A percentile compares a stretch with the other conserved stretches of the same genome.
Conservation (phyloP, 2,329 filamentous ascomycete species). For the Microcyclospora tardicrescens region DNA sequence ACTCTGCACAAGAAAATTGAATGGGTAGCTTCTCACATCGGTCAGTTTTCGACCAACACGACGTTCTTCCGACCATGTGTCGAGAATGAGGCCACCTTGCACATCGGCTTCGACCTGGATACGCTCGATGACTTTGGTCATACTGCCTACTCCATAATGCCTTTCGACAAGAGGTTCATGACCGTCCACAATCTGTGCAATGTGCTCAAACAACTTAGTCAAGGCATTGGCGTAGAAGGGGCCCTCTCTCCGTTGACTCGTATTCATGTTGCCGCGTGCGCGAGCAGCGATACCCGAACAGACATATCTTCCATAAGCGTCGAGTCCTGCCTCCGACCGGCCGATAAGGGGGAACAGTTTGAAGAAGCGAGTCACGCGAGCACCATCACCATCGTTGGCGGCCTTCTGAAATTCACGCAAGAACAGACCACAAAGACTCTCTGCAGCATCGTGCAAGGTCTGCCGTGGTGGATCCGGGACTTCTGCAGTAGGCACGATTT, state of each 20-base stretch:
- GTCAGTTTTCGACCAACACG: slow-evolving; percentile 74
- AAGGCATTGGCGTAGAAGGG: slow-evolving; percentile 87
- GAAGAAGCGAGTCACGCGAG: slow-evolving; percentile 90
- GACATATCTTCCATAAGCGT: slow-evolving; percentile 91
- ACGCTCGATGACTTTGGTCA: slow-evolving; percentile 86
- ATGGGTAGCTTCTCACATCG: slow-evolving; percentile 94
- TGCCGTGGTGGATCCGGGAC: slow-evolving; percentile 82
- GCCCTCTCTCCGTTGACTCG: slow-evolving; percentile 53
- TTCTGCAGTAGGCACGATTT: slow-evolving; percentile 89
- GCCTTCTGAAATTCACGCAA: slow-evolving; percentile 91
- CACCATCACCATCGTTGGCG: slow-evolving; percentile 70
- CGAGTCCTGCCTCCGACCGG: slow-evolving; percentile 73
- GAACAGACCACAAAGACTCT: slow-evolving; percentile 82
- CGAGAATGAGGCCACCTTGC: slow-evolving; percentile 87
- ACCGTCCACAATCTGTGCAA: slow-evolving; percentile 88
- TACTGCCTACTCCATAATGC: slow-evolving; percentile 85
- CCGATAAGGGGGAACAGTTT: slow-evolving; percentile 94
- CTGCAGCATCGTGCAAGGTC: slow-evolving; percentile 74
- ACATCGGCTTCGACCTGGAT: slow-evolving; percentile 91
- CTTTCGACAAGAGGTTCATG: slow-evolving; percentile 84
- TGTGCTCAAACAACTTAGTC: slow-evolving; percentile 90
- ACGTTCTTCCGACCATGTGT: slow-evolving; percentile 89
- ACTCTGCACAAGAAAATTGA: slow-evolving; percentile 92
- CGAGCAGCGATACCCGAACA: slow-evolving; percentile 84
- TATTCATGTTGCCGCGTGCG: slow-evolving; percentile 67